Conservation (phyloP, 106 monocot genomes). For the Platanthera zijinensis region DNA sequence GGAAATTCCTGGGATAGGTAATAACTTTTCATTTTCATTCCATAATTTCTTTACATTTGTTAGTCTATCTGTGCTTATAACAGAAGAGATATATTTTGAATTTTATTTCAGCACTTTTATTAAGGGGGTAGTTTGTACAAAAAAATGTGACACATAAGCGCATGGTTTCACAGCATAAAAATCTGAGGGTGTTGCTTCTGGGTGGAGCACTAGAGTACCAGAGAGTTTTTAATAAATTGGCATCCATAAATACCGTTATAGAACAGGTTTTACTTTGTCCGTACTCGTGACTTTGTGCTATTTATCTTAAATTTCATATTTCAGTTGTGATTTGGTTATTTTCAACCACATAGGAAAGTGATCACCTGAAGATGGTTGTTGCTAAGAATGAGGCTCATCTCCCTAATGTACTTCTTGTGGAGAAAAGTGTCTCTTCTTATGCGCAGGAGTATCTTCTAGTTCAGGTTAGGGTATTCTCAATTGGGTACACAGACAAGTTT, state of each 20-base stretch:
- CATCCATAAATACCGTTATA: slow-evolving; percentile 70
- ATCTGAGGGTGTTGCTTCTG: not conserved
- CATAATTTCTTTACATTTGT: not conserved
- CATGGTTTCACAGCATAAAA: slow-evolving; percentile 80
- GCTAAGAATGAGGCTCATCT: slow-evolving; percentile 61
- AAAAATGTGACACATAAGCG: slow-evolving; percentile 86
- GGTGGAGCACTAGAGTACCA: too few relatives aligned
- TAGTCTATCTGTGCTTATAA: not conserved
- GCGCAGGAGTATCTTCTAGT: slow-evolving; percentile 75
- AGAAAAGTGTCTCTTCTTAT: slow-evolving; percentile 84
- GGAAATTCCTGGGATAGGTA: slow-evolving; percentile 78
- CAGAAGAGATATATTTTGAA: not conserved
- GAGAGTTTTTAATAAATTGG: slow-evolving; percentile 31
- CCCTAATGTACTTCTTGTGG: slow-evolving; percentile 83
- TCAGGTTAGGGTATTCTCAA: too few relatives aligned
- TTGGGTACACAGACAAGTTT: too few relatives aligned
- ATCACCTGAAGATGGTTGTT: slow-evolving; percentile 49
- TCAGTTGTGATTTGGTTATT: slow-evolving; percentile 2
- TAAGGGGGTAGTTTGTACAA: slow-evolving; percentile 86
- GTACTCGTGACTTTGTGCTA: not conserved
- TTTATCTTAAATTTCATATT: not conserved
- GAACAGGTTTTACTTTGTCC: slow-evolving; percentile 46
- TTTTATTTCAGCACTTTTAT: slow-evolving; percentile 47
- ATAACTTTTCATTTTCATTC: not conserved
- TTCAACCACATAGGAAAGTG: slow-evolving; percentile 45